phyloP scores from a whole-genome alignment of 805 yeast species.

The Candida alai region DNA sequence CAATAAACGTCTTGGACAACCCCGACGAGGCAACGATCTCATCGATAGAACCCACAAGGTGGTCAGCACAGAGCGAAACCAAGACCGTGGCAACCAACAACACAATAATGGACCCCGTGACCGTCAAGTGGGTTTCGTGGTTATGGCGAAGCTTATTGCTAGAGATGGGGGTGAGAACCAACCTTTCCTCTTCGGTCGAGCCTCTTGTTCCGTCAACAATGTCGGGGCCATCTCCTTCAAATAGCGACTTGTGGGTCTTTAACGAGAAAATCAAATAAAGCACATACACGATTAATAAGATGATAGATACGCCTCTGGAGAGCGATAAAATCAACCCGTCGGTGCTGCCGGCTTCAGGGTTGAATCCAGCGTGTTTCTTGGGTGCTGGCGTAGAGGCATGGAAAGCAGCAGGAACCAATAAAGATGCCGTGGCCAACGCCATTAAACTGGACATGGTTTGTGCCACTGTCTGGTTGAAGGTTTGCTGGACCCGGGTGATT shows the following conservation, averaged over 20 bases:
- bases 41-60: slow-evolving; percentile 90
- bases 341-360: slow-evolving; percentile 37
- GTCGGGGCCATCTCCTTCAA: slow-evolving; percentile 43
- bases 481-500: slow-evolving; percentile 76
- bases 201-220: too few relatives aligned
- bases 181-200: not conserved
- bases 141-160: slow-evolving; percentile 2
- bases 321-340: slow-evolving; percentile 59
- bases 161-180: slow-evolving; percentile 1
- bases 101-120: slow-evolving; percentile 50
- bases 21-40: slow-evolving; percentile 80
- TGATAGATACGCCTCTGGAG: slow-evolving; percentile 82
- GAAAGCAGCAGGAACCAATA: slow-evolving; percentile 94
- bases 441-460: slow-evolving; percentile 95
- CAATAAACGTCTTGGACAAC: slow-evolving; percentile 90
- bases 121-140: slow-evolving; percentile 41
- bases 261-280: slow-evolving; percentile 85
- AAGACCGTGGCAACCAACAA: slow-evolving; percentile 66
- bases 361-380: slow-evolving; percentile 25
- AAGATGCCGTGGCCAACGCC: slow-evolving; percentile 85
- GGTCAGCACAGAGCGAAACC: slow-evolving; percentile 91
- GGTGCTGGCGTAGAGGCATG: slow-evolving; percentile 66
- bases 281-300: slow-evolving; percentile 71
- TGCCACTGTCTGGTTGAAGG: slow-evolving; percentile 93
- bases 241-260: slow-evolving; percentile 74